These are phyloP conservation scores for Periconia digitata DNA, from an alignment of 2,329 filamentous ascomycete species.

Conservation along the genomic window DNA sequence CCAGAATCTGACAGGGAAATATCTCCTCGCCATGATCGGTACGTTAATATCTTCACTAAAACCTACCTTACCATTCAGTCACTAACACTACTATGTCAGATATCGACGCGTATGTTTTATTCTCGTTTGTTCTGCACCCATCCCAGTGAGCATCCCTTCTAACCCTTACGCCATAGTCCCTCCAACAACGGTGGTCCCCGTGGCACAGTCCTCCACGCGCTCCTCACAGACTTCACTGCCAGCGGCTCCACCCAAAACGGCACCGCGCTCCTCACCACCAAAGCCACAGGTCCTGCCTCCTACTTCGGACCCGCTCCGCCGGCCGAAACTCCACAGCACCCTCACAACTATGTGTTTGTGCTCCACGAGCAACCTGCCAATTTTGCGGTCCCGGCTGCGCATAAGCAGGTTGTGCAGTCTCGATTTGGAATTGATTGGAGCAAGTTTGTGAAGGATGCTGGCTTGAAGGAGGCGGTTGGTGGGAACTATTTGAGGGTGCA, in stretches of 20 bases:
- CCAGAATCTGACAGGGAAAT: constrained; percentile 25
- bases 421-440: constrained; percentile 23
- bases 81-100: constrained; percentile 4
- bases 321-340: constrained; percentile 27
- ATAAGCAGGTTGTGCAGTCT: constrained; percentile 20
- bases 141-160: not conserved
- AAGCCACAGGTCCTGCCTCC: constrained; percentile 26
- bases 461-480: constrained; percentile 19
- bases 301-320: constrained; percentile 36
- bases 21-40: constrained; percentile 35
- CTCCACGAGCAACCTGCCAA: constrained; percentile 31
- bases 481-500: constrained; percentile 29
- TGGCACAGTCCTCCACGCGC: constrained; percentile 32
- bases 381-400: constrained; percentile 24
- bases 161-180: not conserved
- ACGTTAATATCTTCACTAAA: constrained; percentile 3
- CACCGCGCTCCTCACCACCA: constrained; percentile 23
- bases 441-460: constrained; percentile 25
- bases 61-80: too few relatives aligned
- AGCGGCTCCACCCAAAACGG: constrained; percentile 24
- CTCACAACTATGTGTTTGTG: constrained; percentile 35
- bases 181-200: constrained; percentile 8
- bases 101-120: constrained; percentile 12
- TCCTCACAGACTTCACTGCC: constrained; percentile 30
- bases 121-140: not conserved